Evolutionary conservation across 1,284 basidiomycete species (phyloP).

Genomic region (Wolfiporia cocos): DNA sequence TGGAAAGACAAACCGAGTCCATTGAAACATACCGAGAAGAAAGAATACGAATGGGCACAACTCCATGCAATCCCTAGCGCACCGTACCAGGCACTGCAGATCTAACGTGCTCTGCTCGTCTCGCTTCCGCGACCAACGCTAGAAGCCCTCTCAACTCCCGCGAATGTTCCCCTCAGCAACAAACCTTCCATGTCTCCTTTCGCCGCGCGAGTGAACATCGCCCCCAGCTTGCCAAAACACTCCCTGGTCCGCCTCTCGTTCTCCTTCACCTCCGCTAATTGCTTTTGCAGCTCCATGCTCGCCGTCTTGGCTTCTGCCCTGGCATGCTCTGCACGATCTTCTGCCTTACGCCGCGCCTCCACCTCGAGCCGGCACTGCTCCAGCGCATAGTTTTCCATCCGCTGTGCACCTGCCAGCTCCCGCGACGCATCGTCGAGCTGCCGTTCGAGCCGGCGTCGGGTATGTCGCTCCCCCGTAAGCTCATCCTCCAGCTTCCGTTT

Average conservation of each 20-base stretch:
- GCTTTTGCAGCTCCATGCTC: neutral
- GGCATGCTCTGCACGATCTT: no score
- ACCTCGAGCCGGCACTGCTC: conserved; percentile 36
- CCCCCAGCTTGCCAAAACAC: conserved; percentile 17
- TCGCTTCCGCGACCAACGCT: no score
- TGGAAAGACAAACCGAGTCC: no score
- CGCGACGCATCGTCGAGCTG: conserved; percentile 30
- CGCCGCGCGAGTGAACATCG: conserved; percentile 17
- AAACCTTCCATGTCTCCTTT: conserved; percentile 13
- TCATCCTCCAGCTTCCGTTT: conserved; percentile 46
- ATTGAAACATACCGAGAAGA: no score
- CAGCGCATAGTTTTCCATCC: conserved; percentile 32
- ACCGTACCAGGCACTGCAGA: no score
- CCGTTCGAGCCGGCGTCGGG: conserved; percentile 37
- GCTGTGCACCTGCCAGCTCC: conserved; percentile 28
- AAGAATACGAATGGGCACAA: no score
- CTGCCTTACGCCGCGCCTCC: conserved; percentile 33
- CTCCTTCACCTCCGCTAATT: conserved; percentile 1
- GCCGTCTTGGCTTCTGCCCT: no score
- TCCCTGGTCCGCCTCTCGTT: conserved; percentile 16
- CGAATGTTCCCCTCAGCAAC: neutral
- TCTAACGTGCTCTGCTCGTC: no score
- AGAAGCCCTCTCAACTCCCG: no score
- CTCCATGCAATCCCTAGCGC: no score
- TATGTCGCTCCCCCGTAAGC: conserved; percentile 31